Evolutionary conservation across 805 yeast species (phyloP), one percentile per base, ranked within the genome.

Genomic region (Ogataea glucozyma): DNA sequence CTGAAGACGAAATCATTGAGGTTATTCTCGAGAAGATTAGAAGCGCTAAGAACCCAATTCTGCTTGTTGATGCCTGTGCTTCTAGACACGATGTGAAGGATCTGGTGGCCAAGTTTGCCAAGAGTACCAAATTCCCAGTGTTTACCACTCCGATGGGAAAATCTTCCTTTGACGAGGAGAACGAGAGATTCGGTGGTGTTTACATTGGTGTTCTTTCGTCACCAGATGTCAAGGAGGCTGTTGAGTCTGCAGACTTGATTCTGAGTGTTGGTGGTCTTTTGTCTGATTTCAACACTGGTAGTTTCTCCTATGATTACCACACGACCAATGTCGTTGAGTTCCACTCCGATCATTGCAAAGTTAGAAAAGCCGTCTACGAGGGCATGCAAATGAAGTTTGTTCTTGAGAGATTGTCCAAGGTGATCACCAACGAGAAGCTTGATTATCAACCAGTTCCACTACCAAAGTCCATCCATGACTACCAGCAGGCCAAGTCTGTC

Each of bases 131-230:
- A 63, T 86, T 81, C 80, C 91, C 93, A 34, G 83, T 84, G 37
- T 87, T 79, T 66, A 83, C 83, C 43, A 88, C 96, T 41, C 95
- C 96, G 56, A 85, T 87, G 93, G 96, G 95, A 67, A 87, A 87
- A 67, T 84, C 88, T 47, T 72, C 79, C 19, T 78, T 86, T 54
- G 81, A 84, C 65, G 96, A 87, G 68, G 73, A 73, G 48, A 75
- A 80, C 63, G 77, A 80, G 49, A 71, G 87, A 66, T 87, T 78
- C 66, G 88, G 88, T 54, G 96, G 96, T 67, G 88, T 83, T 44
- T 87, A 87, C 64, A 86, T 86, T 45, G 96, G 96, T 56, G 73
- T 85, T n/a, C 70, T 88, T 56, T 83, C 95, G 14, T 68, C 70
- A 44, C 88, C 88, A 47, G 85, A 75, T 49, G 88, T 85, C 41